phyloP scores from a whole-genome alignment of 140 eudicot species.

The Cichorium intybus region DNA sequence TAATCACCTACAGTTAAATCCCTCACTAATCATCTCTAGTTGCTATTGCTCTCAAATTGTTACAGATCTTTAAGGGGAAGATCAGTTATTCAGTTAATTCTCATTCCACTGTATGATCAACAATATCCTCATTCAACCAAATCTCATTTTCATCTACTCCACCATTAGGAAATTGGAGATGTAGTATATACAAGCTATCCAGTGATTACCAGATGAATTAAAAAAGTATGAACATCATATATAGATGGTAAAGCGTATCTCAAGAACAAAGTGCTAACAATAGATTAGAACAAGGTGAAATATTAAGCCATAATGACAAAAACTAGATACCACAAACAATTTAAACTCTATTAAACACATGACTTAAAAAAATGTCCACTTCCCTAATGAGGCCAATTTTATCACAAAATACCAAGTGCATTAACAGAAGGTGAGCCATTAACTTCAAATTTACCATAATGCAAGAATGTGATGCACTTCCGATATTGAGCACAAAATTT shows the following conservation, averaged over 20 bases:
- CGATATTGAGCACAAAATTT: background rate
- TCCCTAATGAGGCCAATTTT: background rate
- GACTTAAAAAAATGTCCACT: background rate
- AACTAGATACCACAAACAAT: conserved; percentile 1
- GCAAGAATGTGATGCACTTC: background rate
- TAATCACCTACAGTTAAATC: conserved; percentile 6
- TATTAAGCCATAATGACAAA: conserved; percentile 8
- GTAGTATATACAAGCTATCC: conserved; percentile 3
- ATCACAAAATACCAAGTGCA: conserved; percentile 1
- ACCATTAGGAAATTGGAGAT: background rate
- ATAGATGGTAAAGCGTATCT: conserved; percentile 4
- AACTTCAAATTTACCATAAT: background rate
- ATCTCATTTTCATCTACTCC: background rate
- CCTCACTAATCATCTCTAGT: background rate
- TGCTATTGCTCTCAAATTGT: background rate
- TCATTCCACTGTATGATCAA: conserved; percentile 3
- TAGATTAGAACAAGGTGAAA: conserved; percentile 6
- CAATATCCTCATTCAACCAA: background rate
- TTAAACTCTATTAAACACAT: background rate
- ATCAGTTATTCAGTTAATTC: background rate
- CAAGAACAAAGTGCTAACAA: conserved; percentile 2
- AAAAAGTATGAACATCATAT: background rate
- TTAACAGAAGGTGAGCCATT: conserved; percentile 2
- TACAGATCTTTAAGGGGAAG: background rate
- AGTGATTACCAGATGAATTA: background rate